A percentile compares a stretch with the other conserved stretches of the same genome.
Evolutionary conservation across 257 asterid species (phyloP).

Genomic region (Solanum boliviense): DNA sequence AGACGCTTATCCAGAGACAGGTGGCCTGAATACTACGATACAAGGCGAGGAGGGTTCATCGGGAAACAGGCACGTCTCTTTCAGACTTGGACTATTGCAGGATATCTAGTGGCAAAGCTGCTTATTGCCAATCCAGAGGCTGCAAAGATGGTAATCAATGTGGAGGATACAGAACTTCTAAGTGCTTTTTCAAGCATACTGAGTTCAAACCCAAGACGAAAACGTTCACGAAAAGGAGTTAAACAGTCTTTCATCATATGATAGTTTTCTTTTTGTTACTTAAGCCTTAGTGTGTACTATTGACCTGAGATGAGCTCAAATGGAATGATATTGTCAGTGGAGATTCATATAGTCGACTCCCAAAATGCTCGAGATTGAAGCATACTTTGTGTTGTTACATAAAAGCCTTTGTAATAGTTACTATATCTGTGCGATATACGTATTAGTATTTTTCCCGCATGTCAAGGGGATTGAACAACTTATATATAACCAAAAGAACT

Average conservation of each 20-base stretch:
- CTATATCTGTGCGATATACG: not conserved
- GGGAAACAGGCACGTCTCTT: slow-evolving; percentile 74
- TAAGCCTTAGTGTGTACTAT: not conserved
- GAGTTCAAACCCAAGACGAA: slow-evolving; percentile 49
- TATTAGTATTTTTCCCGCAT: not conserved
- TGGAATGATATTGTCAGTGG: not conserved
- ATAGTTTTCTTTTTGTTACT: not conserved
- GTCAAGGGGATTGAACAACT: not conserved
- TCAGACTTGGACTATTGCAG: slow-evolving; percentile 81
- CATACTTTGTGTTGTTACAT: not conserved
- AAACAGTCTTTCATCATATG: slow-evolving; percentile 57
- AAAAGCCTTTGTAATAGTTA: not conserved
- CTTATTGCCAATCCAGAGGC: slow-evolving; percentile 55
- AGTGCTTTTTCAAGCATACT: slow-evolving; percentile 44
- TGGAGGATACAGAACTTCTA: slow-evolving; percentile 54
- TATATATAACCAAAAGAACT: not conserved
- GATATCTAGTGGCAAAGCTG: slow-evolving; percentile 67
- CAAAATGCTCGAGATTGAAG: not conserved
- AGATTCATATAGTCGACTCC: not conserved
- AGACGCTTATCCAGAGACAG: slow-evolving; percentile 43
- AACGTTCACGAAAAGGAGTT: slow-evolving; percentile 48
- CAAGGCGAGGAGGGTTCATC: slow-evolving; percentile 58
- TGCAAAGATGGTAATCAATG: slow-evolving; percentile 53
- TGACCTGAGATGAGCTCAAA: not conserved
- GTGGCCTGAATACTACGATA: slow-evolving; percentile 83